Evolutionary conservation across 306 rosid species (phyloP), one percentile per base, ranked within the genome.

Genomic region (Gastrolobium bilobum): DNA sequence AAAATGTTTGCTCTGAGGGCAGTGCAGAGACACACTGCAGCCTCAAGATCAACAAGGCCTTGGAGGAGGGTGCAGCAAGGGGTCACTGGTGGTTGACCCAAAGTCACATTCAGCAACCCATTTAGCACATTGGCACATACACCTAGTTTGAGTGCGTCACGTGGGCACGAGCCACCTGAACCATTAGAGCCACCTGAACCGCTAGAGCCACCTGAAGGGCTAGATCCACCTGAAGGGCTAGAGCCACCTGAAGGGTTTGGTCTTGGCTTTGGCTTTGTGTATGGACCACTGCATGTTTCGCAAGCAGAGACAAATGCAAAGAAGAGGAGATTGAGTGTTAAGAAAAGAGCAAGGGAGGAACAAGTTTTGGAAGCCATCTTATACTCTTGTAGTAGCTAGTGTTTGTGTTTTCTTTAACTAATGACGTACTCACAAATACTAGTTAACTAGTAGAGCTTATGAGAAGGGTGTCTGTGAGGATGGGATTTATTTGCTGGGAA

Each of bases 21-120:
- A 74, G 97, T 93, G 88, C 97, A 93, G 10, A 93, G 93, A 78
- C 98, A 93, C 5, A 82, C 78, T 0, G 95, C 97, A 11, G 95
- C 95, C 31, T 91, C 97, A 2, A 91, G 83, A 39, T 91, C 91
- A 35, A 69, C 91, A 15, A 93, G 97, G 2, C 98, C 97, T 10
- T 90, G 26, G 8, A 93, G 15, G 31, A 93, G 89, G 35, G 76
- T 1, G 84, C 98, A 93, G 72, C 98, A 93, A 2, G 95, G 95
- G 0, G 75, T 9, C 0, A 83, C 88, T 0, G 97, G 92, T 50
- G 95, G 93, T 8, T 50, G 56, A 13, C 97, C 93, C 4, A 93
- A 6, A 15, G 82, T 83, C 9, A 82, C 1, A 75, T 91, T 87
- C 13, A 91, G 15, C 75, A 93, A 70, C 3, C 97, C 89, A 2